Base-by-base conservation (phyloP, 495 filamentous ascomycete species). In the Penicillium ochrochloron region DNA sequence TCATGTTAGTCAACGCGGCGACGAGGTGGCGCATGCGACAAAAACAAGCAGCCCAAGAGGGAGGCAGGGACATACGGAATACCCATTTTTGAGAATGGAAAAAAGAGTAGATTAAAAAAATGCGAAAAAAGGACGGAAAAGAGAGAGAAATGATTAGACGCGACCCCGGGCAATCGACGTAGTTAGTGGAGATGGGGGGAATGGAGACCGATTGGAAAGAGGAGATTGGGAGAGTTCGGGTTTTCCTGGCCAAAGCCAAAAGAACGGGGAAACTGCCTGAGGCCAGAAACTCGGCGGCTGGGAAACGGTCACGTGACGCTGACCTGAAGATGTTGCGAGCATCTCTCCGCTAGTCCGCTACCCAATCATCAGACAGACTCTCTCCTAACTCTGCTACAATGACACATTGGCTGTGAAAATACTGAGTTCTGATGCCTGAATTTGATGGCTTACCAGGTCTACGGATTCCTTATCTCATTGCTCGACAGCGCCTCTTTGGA, bases 41-140 rank as follows among this genome's bases (percentile, higher is more conserved):
- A 62, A 59, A 55, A 46, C n/a, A 29, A 56, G 31, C 25, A 23
- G 33, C 60, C 57, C 69, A 68, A 53, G 21, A 39, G 62, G 25
- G 44, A 1, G 39, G 46, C 9, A 64, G 64, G 61, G 69, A 88
- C 89, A 86, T 85, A 92, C 89, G 89, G 91, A 64, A 93, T 87
- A 80, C 92, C 92, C 92, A 95, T 94, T 35, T 50, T 56, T 25
- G 12, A 34, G 42, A 29, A 23, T 23, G 15, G 33, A 57, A 35
- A 11, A 11, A 34, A 60, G 82, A 66, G 69, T 44, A 50, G 69
- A 57, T 56, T 14, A 41, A 31, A 39, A 62, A 60, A 60, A 39
- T 42, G 62, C 42, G 44, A 51, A 65, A 64, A 70, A 64, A 42
- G 10, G 42, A 63, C 56, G 53, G 69, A 34, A 31, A 62, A 52